phyloP scores from a whole-genome alignment of 805 yeast genomes.

The Naumovozyma baii region DNA sequence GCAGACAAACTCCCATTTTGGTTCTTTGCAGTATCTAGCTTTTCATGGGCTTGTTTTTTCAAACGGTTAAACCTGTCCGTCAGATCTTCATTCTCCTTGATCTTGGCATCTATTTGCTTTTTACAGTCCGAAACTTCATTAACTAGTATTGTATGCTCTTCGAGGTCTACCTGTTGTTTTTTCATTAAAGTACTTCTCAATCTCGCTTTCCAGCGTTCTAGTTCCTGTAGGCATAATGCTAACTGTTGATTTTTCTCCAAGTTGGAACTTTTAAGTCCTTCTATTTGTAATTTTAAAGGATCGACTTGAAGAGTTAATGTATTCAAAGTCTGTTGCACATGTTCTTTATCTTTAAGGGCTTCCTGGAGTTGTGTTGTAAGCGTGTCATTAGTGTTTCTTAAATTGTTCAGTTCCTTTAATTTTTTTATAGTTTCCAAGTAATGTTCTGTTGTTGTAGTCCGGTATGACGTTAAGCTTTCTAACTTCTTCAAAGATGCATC shows the following conservation, averaged over 20 bases:
- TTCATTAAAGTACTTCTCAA: conserved; percentile 13
- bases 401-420: conserved; percentile 1
- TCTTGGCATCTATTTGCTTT: conserved; percentile 14
- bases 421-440: not conserved
- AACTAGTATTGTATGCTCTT: conserved; percentile 12
- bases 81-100: conserved; percentile 27
- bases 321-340: not conserved
- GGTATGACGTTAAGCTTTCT: not conserved
- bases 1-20: conserved; percentile 33
- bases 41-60: conserved; percentile 30
- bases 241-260: conserved; percentile 18
- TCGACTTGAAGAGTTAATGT: not conserved
- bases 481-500: not conserved
- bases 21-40: conserved; percentile 22
- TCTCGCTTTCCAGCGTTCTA: conserved; percentile 15
- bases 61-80: conserved; percentile 27
- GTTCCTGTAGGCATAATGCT: conserved; percentile 9
- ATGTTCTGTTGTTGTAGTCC: not conserved
- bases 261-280: conserved; percentile 2
- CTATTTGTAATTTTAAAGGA: conserved; percentile 1
- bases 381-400: conserved; percentile 2
- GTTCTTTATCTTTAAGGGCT: not conserved
- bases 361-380: not conserved
- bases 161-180: conserved; percentile 11
- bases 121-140: conserved; percentile 19